A percentile compares a stretch with the other conserved stretches of the same genome.
These are phyloP conservation scores for Podospora conica DNA, from an alignment of 495 filamentous ascomycete species.

Conservation along the genomic window DNA sequence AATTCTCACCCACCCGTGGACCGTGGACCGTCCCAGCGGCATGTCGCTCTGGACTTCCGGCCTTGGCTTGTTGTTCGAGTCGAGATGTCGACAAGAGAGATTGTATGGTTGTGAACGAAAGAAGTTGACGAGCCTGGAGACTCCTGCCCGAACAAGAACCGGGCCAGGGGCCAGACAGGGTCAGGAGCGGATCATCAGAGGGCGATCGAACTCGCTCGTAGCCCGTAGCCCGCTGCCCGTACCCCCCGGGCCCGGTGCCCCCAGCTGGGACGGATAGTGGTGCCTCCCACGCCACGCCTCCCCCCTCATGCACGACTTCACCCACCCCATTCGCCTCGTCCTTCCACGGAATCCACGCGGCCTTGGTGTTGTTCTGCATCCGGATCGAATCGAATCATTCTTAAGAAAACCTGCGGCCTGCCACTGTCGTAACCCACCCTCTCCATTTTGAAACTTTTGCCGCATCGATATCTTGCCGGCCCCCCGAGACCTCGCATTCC, in stretches of 20 bases:
- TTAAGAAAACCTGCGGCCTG: conserved; percentile 18
- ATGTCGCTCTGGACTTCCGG: not conserved
- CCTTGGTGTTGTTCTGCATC: conserved; percentile 15
- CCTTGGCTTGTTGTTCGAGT: not conserved
- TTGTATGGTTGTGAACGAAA: too few species aligned
- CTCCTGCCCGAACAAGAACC: not conserved
- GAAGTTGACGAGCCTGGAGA: too few species aligned
- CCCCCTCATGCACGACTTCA: conserved; percentile 14
- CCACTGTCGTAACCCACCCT: conserved; percentile 10
- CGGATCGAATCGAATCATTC: conserved; percentile 28
- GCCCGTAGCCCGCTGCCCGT: not conserved
- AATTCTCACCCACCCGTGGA: too few species aligned
- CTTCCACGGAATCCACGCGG: conserved; percentile 21
- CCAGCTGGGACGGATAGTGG: too few species aligned
- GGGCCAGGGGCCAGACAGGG: not conserved
- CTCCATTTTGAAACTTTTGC: conserved; percentile 17
- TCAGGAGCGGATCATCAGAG: not conserved
- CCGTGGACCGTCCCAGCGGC: not conserved
- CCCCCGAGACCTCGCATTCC: not conserved
- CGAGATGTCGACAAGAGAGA: not conserved
- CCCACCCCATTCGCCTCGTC: not conserved
- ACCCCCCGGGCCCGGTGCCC: too few species aligned
- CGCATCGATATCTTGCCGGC: not conserved
- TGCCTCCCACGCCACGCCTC: conserved; percentile 5
- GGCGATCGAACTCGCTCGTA: not conserved